Conservation (phyloP, 1,139 yeast genomes). For the Yamadazyma sp. region DNA sequence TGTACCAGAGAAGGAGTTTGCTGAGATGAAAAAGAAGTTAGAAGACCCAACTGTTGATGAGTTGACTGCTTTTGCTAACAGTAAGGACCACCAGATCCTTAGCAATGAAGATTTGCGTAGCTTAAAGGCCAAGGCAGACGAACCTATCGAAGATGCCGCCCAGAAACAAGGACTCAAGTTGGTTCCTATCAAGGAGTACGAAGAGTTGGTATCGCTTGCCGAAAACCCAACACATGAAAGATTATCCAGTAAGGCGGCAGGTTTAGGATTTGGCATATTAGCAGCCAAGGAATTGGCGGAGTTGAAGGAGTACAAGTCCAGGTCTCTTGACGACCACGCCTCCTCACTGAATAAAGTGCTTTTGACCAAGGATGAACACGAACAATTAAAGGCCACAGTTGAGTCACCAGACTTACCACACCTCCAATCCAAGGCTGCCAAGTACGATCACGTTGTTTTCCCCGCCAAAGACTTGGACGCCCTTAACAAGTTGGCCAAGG, state of each 20-base stretch:
- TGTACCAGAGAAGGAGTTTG: constrained; percentile 5
- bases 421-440: constrained; percentile 16
- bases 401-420: constrained; percentile 22
- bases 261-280: constrained; percentile 15
- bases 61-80: constrained; percentile 15
- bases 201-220: constrained; percentile 15
- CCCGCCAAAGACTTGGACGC: constrained; percentile 15
- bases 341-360: constrained; percentile 14
- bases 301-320: constrained; percentile 13
- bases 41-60: constrained; percentile 19
- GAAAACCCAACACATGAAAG: constrained; percentile 20
- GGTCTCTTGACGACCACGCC: constrained; percentile 21
- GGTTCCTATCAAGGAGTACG: constrained; percentile 17
- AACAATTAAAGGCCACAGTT: constrained; percentile 13
- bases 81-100: constrained; percentile 5
- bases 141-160: constrained; percentile 18
- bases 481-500: constrained; percentile 14
- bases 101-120: constrained; percentile 11
- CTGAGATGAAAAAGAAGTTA: neutral
- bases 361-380: constrained; percentile 12
- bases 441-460: constrained; percentile 17
- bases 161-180: constrained; percentile 14
- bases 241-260: constrained; percentile 20
- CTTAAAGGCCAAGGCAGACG: constrained; percentile 15
- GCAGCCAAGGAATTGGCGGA: constrained; percentile 11